phyloP scores from a whole-genome alignment of 2,329 filamentous ascomycete species.

The Coniochaeta sp. region DNA sequence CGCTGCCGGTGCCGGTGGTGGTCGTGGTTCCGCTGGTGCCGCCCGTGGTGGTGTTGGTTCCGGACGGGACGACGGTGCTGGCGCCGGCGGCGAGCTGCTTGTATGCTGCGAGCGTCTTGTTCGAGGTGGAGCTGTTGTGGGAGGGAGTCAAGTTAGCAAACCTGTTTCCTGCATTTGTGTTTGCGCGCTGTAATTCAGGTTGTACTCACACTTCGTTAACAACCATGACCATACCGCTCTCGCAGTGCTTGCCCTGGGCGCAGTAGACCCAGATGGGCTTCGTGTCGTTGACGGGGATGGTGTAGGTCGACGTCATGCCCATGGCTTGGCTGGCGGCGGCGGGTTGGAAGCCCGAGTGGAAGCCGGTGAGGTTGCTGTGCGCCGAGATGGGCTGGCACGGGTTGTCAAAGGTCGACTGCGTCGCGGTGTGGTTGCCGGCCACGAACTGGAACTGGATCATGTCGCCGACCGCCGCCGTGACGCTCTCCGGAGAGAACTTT shows the following conservation, averaged over 20 bases:
- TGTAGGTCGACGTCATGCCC: constrained; percentile 58
- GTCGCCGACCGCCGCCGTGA: constrained; percentile 55
- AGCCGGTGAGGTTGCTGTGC: constrained; percentile 45
- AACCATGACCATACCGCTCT: constrained; percentile 67
- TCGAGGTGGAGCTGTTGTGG: background rate
- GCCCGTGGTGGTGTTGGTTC: constrained; percentile 9
- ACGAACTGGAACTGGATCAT: constrained; percentile 62
- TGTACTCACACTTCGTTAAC: constrained; percentile 62
- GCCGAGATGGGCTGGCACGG: constrained; percentile 58
- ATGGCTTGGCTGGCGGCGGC: constrained; percentile 42
- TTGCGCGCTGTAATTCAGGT: background rate
- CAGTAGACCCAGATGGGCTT: constrained; percentile 77
- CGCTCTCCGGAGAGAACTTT: constrained; percentile 57
- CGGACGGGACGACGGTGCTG: constrained; percentile 22
- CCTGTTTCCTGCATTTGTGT: too few species aligned
- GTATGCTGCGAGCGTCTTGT: constrained; percentile 42
- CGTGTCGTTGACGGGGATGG: constrained; percentile 59
- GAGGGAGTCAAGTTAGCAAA: too few species aligned
- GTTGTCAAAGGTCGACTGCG: constrained; percentile 65
- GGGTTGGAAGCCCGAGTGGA: constrained; percentile 63
- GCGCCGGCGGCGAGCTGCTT: constrained; percentile 27
- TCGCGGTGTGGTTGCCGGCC: constrained; percentile 68
- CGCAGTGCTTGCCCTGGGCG: constrained; percentile 66
- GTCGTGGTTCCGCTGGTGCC: constrained; percentile 11
- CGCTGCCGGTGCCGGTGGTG: constrained; percentile 10